phyloP scores from a whole-genome alignment of 1,139 yeast genomes.

The Saccharomyces hybrid region DNA sequence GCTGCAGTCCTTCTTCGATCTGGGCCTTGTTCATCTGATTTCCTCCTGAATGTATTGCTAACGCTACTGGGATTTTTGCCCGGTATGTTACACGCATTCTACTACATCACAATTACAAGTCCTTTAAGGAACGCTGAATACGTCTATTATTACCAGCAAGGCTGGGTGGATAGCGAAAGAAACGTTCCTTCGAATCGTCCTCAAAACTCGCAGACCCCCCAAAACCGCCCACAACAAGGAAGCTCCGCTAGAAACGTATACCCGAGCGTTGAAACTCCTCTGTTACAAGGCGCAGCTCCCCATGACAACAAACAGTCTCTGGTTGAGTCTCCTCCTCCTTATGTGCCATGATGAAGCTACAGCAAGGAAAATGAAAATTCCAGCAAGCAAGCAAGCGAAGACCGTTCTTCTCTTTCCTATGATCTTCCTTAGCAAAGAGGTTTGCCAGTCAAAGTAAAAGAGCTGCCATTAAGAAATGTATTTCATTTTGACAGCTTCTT shows the following conservation, averaged over 20 bases:
- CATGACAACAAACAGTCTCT: not conserved
- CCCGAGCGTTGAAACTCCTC: not conserved
- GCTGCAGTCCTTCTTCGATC: conserved; percentile 30
- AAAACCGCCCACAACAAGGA: not conserved
- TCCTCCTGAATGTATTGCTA: conserved; percentile 66
- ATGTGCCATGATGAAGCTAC: not conserved
- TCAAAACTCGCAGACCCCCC: not conserved
- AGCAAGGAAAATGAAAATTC: not conserved
- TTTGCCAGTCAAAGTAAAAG: not conserved
- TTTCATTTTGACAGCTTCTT: not conserved
- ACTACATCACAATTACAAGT: conserved; percentile 34
- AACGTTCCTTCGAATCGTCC: not conserved
- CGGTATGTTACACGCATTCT: conserved; percentile 65
- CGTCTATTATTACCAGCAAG: conserved; percentile 26
- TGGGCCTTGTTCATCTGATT: conserved; percentile 29
- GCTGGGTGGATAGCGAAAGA: conserved; percentile 29
- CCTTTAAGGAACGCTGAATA: conserved; percentile 23
- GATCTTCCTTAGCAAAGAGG: not conserved
- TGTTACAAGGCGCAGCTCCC: not conserved
- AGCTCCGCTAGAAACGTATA: not conserved
- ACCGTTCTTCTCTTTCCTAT: too few species aligned
- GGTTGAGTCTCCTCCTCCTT: not conserved
- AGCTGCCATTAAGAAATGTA: not conserved
- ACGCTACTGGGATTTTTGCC: conserved; percentile 78
- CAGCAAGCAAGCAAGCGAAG: not conserved